Evolutionary conservation across 345 rosid species (phyloP).

Genomic region (Clarkia xantiana): DNA sequence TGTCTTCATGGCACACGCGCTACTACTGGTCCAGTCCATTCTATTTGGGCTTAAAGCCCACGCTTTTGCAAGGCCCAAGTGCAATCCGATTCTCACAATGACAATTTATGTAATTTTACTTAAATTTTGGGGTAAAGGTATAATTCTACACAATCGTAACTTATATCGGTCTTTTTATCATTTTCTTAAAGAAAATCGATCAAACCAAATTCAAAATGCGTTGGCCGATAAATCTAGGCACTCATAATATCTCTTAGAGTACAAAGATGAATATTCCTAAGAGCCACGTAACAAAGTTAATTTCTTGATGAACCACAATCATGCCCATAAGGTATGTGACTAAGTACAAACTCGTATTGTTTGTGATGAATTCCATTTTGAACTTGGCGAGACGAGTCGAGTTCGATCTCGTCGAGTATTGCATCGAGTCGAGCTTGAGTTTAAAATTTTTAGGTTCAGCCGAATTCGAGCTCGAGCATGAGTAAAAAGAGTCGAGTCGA

Average conservation of each 20-base stretch:
- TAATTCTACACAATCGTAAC: background rate
- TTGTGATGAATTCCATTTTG: too few species aligned
- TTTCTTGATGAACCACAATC: too few species aligned
- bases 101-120: background rate
- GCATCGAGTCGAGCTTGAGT: background rate
- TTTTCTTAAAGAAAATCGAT: background rate
- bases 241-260: background rate
- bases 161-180: background rate
- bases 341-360: too few species aligned
- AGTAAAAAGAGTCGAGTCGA: background rate
- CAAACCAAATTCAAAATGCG: background rate
- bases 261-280: background rate
- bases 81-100: too few species aligned
- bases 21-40: too few species aligned
- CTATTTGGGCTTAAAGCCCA: too few species aligned
- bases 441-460: background rate
- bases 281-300: background rate
- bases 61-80: too few species aligned
- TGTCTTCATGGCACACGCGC: too few species aligned
- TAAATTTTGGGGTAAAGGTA: background rate
- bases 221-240: background rate
- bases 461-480: background rate
- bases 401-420: background rate
- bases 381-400: too few species aligned
- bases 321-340: too few species aligned